Conservation (phyloP, 176 grass and related monocot genomes). For the Raddia distichophylla region DNA sequence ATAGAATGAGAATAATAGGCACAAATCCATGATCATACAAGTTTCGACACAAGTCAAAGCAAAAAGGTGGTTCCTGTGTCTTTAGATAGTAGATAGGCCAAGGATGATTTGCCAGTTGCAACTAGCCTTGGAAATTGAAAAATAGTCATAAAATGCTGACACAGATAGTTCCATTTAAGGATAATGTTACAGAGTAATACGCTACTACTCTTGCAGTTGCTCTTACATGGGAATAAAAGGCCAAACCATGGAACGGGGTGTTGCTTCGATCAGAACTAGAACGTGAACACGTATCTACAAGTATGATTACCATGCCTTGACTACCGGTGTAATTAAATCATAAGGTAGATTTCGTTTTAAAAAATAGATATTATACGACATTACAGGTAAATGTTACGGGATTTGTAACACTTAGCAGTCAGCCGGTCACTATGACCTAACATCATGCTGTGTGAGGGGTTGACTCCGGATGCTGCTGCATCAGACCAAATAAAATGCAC, state of each 20-base stretch:
- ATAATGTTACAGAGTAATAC: neutral
- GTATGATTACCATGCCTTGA: neutral
- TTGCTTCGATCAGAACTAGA: neutral
- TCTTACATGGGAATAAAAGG: neutral
- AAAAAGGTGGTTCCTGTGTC: neutral
- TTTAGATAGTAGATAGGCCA: neutral
- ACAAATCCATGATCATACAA: slow-evolving; percentile 15
- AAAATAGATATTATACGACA: too few species aligned
- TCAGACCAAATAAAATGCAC: neutral
- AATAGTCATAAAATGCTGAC: neutral
- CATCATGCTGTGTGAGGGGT: neutral
- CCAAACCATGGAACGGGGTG: neutral
- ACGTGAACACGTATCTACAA: neutral
- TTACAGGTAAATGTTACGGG: neutral
- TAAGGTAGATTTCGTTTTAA: too few species aligned
- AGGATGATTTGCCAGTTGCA: neutral
- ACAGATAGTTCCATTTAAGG: neutral
- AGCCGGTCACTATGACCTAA: neutral
- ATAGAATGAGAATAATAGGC: neutral
- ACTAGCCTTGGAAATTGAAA: neutral
- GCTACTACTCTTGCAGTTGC: too few species aligned
- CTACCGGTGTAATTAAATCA: neutral
- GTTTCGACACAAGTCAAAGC: neutral
- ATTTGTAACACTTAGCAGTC: neutral
- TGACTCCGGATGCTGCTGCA: neutral